phyloP scores from a whole-genome alignment of 1,284 basidiomycete species.

The Austroboletus novae-zelandiae region DNA sequence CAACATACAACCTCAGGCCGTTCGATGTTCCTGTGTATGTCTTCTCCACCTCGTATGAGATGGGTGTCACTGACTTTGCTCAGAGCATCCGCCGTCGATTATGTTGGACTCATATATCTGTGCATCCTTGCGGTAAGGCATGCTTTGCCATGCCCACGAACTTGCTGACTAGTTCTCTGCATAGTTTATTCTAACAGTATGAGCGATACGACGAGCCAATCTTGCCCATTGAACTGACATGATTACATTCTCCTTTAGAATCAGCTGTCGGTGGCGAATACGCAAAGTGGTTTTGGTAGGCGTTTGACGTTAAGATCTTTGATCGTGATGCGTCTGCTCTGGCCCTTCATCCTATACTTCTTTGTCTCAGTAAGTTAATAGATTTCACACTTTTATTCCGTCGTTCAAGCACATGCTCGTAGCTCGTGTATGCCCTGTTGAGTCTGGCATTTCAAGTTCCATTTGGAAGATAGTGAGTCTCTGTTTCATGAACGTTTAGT shows the following conservation, averaged over 20 bases:
- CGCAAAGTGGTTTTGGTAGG: conserved; percentile 43
- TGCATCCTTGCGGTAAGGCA: conserved; percentile 51
- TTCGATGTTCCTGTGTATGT: conserved; percentile 63
- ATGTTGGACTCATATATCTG: conserved; percentile 76
- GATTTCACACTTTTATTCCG: background rate
- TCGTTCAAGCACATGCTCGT: background rate
- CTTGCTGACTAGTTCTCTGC: conserved; percentile 15
- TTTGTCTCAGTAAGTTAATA: conserved; percentile 50
- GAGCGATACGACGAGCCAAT: conserved; percentile 24
- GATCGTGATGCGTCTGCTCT: conserved; percentile 52
- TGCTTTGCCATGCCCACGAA: conserved; percentile 34
- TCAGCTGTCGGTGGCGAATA: conserved; percentile 34
- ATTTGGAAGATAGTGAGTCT: conserved; percentile 45
- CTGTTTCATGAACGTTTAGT: background rate
- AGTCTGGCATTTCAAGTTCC: conserved; percentile 65
- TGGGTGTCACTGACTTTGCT: background rate
- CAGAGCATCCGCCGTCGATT: conserved; percentile 70
- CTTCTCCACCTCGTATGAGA: background rate
- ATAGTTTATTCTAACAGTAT: conserved; percentile 41
- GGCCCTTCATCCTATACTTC: conserved; percentile 58
- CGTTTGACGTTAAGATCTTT: conserved; percentile 54
- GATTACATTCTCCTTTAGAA: conserved; percentile 14
- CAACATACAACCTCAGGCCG: conserved; percentile 57
- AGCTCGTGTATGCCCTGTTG: conserved; percentile 60
- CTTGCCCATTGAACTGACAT: background rate